Evolutionary conservation across 2,329 filamentous ascomycete genomes (phyloP), one percentile per base, ranked within the genome.

Genomic region (Arthrobotrys sphaeroides): DNA sequence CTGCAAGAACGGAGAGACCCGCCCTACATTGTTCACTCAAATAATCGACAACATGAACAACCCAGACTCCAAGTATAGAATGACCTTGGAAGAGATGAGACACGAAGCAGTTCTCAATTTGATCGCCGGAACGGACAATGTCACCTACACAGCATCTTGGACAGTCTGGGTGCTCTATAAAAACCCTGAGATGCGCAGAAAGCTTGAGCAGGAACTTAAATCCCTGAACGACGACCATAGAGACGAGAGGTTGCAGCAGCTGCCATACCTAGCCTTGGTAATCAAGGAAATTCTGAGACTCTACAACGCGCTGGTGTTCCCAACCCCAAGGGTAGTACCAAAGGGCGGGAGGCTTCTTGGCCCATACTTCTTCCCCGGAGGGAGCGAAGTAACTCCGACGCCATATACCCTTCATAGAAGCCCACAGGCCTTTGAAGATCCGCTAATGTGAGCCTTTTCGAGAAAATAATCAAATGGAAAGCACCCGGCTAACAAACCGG

Each of bases 381-480:
- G 60, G 0, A 73, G 60, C 12, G 60, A 55, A 10, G 68, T 73
- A 10, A 57, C 59, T n/a, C n/a, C n/a, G 7, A 53, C 60, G 16
- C 68, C 51, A 36, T 38, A 20, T 73, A 73, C 45, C 59, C 68
- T 65, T 16, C 68, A 73, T 20, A 16, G 68, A 40, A 22, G 66
- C 36, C 60, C 68, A 7, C 20, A 59, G 16, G 47, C 53, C 7
- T 73, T 73, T n/a, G 59, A 59, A 24, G 51, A 73, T 6, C 68
- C 68, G 26, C 66, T 47, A 31, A 33, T 73, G 13, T 55, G 31
- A n/a, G n/a, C n/a, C n/a, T 28, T 49, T 49, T 28, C n/a, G n/a
- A n/a, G n/a, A n/a, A n/a, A n/a, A n/a, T n/a, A n/a, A n/a, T n/a
- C n/a, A n/a, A n/a, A n/a, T n/a, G n/a, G n/a, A n/a, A 40, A n/a